Evolutionary conservation across 192 early-diverging fungal genomes (phyloP), one percentile per base, ranked within the genome.

Genomic region (Coemansia sp.): DNA sequence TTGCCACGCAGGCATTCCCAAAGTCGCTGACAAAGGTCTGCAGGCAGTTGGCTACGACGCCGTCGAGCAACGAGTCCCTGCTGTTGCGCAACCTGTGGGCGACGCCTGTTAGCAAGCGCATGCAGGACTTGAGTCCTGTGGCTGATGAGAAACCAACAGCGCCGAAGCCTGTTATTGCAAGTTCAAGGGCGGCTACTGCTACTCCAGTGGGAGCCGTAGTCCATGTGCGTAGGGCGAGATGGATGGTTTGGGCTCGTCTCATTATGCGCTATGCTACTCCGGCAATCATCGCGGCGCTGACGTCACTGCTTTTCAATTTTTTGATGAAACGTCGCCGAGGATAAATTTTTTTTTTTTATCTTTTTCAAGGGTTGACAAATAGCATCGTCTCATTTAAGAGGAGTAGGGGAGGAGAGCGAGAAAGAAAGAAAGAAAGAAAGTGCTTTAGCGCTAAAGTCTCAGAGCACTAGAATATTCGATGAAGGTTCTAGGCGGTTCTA

Each of bases 1-100:
- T 86, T 55, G 85, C 85, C 61, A 83, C 80, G 2, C 78, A 86
- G 71, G 85, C 85, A 0, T 66, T 86, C 65, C 85, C 85, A 29
- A 75, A 73, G 22, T 86, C 85, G 41, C 76, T 86, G 63, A 71
- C 68, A n/a, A 86, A 86, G 67, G 85, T 82, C 12, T 76, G 74
- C 49, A 59, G 47, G 22, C 77, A 77, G 77, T 40, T 86, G 36
- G 63, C 74, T 3, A 22, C 3, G 5, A 60, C 79, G 42, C 67
- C 77, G 9, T 68, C 70, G 6, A 22, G 66, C 51, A 5, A 29
- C 0, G 75, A 79, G 10, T 86, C 85, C 31, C 61, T 67, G 61
- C 65, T 82, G 15, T 57, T 86, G 5, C 52, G 51, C 43, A 24
- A 31, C 6, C 44, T 66, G 49, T 20, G 9, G 49, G 49, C 20